Conservation (phyloP, 2,329 filamentous ascomycete genomes). For the Arthroderma sp. region DNA sequence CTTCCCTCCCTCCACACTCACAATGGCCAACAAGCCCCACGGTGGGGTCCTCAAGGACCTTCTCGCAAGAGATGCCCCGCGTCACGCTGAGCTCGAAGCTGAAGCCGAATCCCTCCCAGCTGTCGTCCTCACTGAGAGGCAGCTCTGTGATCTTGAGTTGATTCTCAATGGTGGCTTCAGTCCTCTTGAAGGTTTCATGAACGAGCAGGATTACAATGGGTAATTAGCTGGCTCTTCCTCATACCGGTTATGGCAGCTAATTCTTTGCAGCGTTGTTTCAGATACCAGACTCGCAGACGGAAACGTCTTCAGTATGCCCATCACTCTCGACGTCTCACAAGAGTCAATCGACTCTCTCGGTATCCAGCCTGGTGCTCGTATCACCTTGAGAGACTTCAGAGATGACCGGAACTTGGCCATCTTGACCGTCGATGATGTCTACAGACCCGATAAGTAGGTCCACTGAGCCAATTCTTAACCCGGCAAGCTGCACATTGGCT, state of each 20-base stretch:
- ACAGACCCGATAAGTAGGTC: slow-evolving; percentile 82
- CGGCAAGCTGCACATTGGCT: not conserved
- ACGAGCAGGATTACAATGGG: slow-evolving; percentile 91
- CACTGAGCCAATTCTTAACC: slow-evolving; percentile 6
- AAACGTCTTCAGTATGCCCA: slow-evolving; percentile 90
- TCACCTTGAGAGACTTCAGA: slow-evolving; percentile 87
- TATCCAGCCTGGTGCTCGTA: slow-evolving; percentile 65
- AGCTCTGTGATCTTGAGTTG: slow-evolving; percentile 94
- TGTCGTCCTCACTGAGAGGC: slow-evolving; percentile 75
- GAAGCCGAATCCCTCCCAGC: slow-evolving; percentile 83
- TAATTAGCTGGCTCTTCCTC: slow-evolving; percentile 30
- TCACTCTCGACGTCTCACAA: slow-evolving; percentile 75
- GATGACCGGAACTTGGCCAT: slow-evolving; percentile 95
- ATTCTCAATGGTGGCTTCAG: slow-evolving; percentile 97
- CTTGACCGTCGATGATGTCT: slow-evolving; percentile 87
- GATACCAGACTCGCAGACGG: slow-evolving; percentile 77
- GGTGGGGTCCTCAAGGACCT: slow-evolving; percentile 97
- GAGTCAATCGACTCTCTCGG: slow-evolving; percentile 59
- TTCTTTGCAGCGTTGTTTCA: slow-evolving; percentile 58
- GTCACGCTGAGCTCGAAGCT: slow-evolving; percentile 61
- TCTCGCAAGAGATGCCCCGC: slow-evolving; percentile 77
- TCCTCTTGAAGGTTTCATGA: slow-evolving; percentile 96
- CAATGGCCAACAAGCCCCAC: slow-evolving; percentile 50
- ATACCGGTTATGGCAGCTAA: slow-evolving; percentile 4
- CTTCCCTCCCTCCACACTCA: not conserved